A percentile compares a stretch with the other conserved stretches of the same genome.
Conservation (phyloP, 208 protist species). For the Wallacemonas sp. region DNA sequence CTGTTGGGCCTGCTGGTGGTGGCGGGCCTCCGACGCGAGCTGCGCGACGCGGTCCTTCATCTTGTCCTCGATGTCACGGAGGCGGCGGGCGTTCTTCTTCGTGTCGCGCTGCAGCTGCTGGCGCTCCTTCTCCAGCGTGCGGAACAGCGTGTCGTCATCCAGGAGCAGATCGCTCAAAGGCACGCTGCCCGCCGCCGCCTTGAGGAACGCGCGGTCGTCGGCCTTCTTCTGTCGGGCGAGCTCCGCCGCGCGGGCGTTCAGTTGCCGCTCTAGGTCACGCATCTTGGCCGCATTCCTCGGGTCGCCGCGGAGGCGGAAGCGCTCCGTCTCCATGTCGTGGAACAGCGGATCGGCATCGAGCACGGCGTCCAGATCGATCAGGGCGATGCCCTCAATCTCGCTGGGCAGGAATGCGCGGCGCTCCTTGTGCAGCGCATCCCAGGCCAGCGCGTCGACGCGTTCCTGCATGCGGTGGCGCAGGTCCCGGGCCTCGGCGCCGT, state of each 20-base stretch:
- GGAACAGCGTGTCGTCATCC: constrained; percentile 32
- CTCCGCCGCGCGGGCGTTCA: constrained; percentile 36
- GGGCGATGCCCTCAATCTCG: constrained; percentile 24
- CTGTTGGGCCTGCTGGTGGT: background rate
- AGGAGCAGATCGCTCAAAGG: constrained; percentile 28
- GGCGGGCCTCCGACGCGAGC: constrained; percentile 28
- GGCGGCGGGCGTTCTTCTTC: constrained; percentile 23
- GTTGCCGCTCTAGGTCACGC: constrained; percentile 36
- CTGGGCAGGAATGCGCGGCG: constrained; percentile 28
- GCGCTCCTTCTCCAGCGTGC: constrained; percentile 34
- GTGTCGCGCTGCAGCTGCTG: constrained; percentile 19
- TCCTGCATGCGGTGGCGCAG: constrained; percentile 35
- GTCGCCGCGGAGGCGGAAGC: constrained; percentile 23
- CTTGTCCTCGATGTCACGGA: constrained; percentile 42
- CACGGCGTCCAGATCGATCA: constrained; percentile 25
- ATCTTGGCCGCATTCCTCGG: constrained; percentile 28
- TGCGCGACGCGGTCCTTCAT: constrained; percentile 39
- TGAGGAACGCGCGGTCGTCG: constrained; percentile 30
- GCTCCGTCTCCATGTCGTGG: constrained; percentile 37
- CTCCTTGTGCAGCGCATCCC: constrained; percentile 30
- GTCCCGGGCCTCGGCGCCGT: constrained; percentile 23
- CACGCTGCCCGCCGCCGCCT: constrained; percentile 18
- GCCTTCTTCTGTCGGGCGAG: constrained; percentile 28
- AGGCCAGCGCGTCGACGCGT: constrained; percentile 26
- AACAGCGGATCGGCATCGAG: constrained; percentile 36